Evolutionary conservation across 345 rosid species (phyloP).

Genomic region (Pugionium cornutum): DNA sequence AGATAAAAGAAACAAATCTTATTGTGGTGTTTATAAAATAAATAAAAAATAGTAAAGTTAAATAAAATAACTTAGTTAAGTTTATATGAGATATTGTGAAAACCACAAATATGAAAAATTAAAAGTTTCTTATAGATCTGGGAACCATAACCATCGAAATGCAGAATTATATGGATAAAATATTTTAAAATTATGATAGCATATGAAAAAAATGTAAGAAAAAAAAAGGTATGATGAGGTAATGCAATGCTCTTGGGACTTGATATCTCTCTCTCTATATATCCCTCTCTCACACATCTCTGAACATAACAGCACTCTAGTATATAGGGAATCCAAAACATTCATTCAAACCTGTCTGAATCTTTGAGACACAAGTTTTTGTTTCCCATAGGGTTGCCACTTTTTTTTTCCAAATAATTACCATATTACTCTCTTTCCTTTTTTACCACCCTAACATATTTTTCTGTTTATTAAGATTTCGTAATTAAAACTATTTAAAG

Average conservation of each 20-base stretch:
- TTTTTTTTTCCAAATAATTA: constrained; percentile 23
- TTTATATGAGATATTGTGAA: background rate
- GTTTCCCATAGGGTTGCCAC: constrained; percentile 40
- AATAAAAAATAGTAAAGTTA: background rate
- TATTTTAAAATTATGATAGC: background rate
- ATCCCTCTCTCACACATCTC: constrained; percentile 16
- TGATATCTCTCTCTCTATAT: constrained; percentile 29
- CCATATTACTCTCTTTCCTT: constrained; percentile 33
- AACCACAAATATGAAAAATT: background rate
- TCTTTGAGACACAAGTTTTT: constrained; percentile 48
- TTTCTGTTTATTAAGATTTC: background rate
- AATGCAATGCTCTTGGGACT: constrained; percentile 46
- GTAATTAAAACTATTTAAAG: no score
- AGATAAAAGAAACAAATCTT: no score
- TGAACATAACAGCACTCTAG: constrained; percentile 37
- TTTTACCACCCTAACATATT: constrained; percentile 22
- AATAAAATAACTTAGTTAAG: background rate
- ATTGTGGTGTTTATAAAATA: background rate
- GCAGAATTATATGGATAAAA: constrained; percentile 29
- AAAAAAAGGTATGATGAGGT: constrained; percentile 28
- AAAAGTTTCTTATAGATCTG: no score
- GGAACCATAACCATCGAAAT: constrained; percentile 35
- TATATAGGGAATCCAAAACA: constrained; percentile 43
- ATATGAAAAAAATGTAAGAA: background rate
- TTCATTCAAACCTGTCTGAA: constrained; percentile 50